A percentile compares a stretch with the other conserved stretches of the same genome.
phyloP scores from a whole-genome alignment of 768 basidiomycete genomes.

The Postia placenta region DNA sequence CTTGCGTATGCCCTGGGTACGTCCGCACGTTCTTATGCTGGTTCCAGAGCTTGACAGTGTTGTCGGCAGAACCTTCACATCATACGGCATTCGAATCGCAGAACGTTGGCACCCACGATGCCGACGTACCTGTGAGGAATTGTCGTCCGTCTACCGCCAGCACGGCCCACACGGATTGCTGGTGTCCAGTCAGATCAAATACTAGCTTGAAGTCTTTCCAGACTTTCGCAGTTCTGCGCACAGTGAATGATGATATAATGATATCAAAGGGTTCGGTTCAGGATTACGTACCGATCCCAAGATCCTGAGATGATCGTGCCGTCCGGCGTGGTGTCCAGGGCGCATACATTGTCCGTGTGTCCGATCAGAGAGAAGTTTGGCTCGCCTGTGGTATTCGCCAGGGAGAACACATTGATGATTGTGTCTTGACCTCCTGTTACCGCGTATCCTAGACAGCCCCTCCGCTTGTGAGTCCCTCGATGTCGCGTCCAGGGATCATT shows the following conservation, averaged over 20 bases:
- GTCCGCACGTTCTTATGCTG: constrained; percentile 69
- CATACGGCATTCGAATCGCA: neutral
- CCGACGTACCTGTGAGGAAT: constrained; percentile 68
- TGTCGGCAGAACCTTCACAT: constrained; percentile 82
- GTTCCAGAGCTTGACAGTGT: constrained; percentile 85
- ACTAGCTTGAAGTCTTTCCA: constrained; percentile 76
- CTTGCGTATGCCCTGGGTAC: constrained; percentile 84
- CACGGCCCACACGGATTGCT: constrained; percentile 94
- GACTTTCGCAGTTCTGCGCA: constrained; percentile 80
- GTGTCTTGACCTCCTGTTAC: constrained; percentile 89
- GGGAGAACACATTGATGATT: constrained; percentile 77
- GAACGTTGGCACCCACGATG: neutral
- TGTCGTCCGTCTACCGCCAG: constrained; percentile 69
- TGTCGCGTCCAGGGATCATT: constrained; percentile 2
- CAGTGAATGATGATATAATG: neutral
- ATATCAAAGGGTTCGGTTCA: neutral
- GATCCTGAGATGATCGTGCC: constrained; percentile 89
- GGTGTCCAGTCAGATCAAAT: constrained; percentile 77
- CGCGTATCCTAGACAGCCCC: constrained; percentile 52
- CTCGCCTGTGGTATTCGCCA: constrained; percentile 54
- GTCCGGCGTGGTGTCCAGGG: constrained; percentile 61
- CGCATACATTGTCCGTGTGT: constrained; percentile 87
- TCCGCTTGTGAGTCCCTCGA: constrained; percentile 6
- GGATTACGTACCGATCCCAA: constrained; percentile 80
- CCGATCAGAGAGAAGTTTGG: constrained; percentile 82